Base-by-base conservation (phyloP, 2,329 filamentous ascomycete genomes). In the Aspergillus fischeri region DNA sequence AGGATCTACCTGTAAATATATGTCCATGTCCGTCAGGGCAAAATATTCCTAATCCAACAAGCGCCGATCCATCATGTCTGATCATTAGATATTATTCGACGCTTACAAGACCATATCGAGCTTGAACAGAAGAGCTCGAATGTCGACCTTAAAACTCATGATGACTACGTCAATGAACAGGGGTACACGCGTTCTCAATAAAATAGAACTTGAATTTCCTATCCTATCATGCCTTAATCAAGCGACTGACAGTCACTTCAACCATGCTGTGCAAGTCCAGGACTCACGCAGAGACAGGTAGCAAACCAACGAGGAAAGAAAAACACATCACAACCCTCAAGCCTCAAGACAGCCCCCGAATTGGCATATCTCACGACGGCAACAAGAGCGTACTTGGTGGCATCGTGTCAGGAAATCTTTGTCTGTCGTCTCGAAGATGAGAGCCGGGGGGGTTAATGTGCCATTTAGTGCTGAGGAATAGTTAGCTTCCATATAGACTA, bases 391-490 rank as follows among this genome's bases (percentile, higher is more conserved):
- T 17, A 35, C 14, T 35, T 35, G 32, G 11, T 17, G 32, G 6
- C 32, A 14, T 35, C 32, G 32, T 17, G 32, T 38, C 32, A n/a
- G 14, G 32, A 17, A 6, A 38, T 38, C 14, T 6, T 38, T 14
- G 44, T 27, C 44, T 24, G 10, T 24, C 11, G 20, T 47, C 20
- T 47, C 11, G 20, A 38, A 38, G 32, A 17, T 24, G 21, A 27
- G 24, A 20, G 24, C 11, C 20, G 44, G 24, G 4, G 21, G 44
- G 44, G 11, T 47, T 24, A 10, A 24, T 17, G 32, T 17, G 32
- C 32, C 4, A 53, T 58, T 60, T 60, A 60, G 58, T 60, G 58
- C 58, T 60, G 29, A n/a, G 11, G 32, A 29, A 29, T 9, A 11
- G 42, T 41, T 28, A 56, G 54, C 35, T 47, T 27, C 41, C 28